Conservation (phyloP, 2,329 filamentous ascomycete genomes). For the Colletotrichum orchidophilum region DNA sequence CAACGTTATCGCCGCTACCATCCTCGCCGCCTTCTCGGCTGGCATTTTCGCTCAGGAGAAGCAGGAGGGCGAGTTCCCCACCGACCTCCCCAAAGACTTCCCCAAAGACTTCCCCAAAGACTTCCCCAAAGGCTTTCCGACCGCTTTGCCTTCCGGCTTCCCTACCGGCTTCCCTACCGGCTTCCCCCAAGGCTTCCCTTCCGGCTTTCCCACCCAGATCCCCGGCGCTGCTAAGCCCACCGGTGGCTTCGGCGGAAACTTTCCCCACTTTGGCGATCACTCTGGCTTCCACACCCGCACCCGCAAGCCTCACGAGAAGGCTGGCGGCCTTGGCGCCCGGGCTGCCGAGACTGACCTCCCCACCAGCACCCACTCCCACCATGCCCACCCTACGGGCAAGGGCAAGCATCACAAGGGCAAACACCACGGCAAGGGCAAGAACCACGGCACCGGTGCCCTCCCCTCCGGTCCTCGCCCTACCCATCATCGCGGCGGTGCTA, state of each 20-base stretch:
- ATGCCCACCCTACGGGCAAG: constrained; percentile 15
- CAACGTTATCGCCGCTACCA: constrained; percentile 25
- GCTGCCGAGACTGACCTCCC: constrained; percentile 17
- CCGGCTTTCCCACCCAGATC: constrained; percentile 11
- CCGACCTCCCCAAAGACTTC: background rate
- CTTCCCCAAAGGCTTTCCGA: too few species aligned
- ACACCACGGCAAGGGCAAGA: constrained; percentile 15
- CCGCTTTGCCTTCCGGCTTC: constrained; percentile 2
- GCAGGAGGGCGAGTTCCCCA: constrained; percentile 15
- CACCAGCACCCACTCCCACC: background rate
- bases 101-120: constrained; percentile 6
- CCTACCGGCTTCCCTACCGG: constrained; percentile 20
- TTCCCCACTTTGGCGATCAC: constrained; percentile 18
- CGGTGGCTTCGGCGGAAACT: constrained; percentile 8
- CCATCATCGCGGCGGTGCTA: constrained; percentile 25
- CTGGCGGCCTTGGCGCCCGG: background rate
- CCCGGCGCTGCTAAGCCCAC: constrained; percentile 25
- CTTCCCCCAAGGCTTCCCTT: background rate
- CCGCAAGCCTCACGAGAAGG: background rate
- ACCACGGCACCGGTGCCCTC: constrained; percentile 26
- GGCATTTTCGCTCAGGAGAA: constrained; percentile 19
- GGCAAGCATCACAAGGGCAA: constrained; percentile 19
- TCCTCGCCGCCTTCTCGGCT: constrained; percentile 28
- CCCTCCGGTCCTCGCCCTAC: constrained; percentile 21
- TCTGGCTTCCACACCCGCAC: constrained; percentile 26